A percentile compares a stretch with the other conserved stretches of the same genome.
Evolutionary conservation across 257 asterid species (phyloP).

Genomic region (Cynanchum wilfordii): DNA sequence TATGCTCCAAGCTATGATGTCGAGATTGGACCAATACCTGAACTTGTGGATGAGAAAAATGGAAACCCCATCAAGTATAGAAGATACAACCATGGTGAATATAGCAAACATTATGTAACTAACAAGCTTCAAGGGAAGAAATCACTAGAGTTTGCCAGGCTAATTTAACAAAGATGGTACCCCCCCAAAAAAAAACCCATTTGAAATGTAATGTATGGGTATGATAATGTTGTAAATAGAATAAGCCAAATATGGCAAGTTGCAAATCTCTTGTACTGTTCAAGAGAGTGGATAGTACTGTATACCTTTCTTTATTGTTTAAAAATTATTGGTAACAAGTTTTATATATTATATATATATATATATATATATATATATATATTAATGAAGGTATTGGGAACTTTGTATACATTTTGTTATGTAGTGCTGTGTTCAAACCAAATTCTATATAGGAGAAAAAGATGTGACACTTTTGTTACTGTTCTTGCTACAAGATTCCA

Average conservation of each 20-base stretch:
- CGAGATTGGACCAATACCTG: constrained; percentile 64
- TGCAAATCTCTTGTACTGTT: background rate
- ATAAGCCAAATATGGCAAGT: constrained; percentile 24
- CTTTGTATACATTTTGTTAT: constrained; percentile 8
- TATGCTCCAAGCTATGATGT: constrained; percentile 89
- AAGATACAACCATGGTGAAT: constrained; percentile 93
- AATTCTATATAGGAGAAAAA: background rate
- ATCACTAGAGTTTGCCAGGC: constrained; percentile 71
- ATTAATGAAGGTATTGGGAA: constrained; percentile 14
- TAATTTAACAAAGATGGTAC: background rate
- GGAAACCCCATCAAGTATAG: constrained; percentile 53
- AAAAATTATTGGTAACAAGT: constrained; percentile 10
- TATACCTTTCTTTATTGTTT: constrained; percentile 13
- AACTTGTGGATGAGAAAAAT: constrained; percentile 44
- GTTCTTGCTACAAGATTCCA: constrained; percentile 38
- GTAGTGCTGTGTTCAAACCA: constrained; percentile 33
- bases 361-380: no score
- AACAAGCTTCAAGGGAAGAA: constrained; percentile 93
- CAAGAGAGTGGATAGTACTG: constrained; percentile 17
- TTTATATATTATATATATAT: no score
- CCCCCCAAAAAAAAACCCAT: no score
- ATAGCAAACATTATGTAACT: constrained; percentile 81
- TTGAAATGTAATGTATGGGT: background rate
- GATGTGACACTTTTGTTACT: constrained; percentile 29
- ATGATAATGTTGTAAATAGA: constrained; percentile 22